A percentile compares a stretch with the other conserved stretches of the same genome.
Conservation (phyloP, 75 land plant species). For the Cunninghamia lanceolata region DNA sequence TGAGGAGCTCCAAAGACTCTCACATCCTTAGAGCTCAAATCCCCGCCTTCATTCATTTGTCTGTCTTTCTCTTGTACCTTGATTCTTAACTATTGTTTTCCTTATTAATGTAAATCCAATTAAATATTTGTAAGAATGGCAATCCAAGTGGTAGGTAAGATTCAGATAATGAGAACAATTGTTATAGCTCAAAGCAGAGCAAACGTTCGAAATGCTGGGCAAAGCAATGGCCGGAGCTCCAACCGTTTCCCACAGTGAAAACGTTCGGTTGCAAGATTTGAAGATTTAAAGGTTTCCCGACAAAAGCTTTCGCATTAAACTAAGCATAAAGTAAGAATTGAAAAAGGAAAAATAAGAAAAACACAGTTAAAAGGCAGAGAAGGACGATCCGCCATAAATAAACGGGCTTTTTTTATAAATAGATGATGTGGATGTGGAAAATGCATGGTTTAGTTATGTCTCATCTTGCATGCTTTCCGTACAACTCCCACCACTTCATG, state of each 20-base stretch:
- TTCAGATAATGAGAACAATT: no score
- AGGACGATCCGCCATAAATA: no score
- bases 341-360: no score
- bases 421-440: no score
- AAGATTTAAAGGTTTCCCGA: not conserved
- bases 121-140: not conserved
- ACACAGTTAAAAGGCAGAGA: no score
- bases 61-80: not conserved
- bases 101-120: not conserved
- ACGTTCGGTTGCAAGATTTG: not conserved
- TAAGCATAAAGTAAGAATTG: no score
- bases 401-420: no score
- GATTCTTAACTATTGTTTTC: not conserved
- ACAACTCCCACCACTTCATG: no score
- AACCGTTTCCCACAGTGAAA: not conserved
- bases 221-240: not conserved
- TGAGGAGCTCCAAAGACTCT: not conserved
- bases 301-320: not conserved
- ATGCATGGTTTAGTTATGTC: no score
- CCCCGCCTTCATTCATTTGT: not conserved
- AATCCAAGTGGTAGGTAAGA: not conserved
- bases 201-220: not conserved
- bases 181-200: not conserved
- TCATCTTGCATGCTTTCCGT: no score
- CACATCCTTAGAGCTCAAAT: not conserved